Conservation (phyloP, 495 filamentous ascomycete genomes). For the Xanthoparmelia taractica region DNA sequence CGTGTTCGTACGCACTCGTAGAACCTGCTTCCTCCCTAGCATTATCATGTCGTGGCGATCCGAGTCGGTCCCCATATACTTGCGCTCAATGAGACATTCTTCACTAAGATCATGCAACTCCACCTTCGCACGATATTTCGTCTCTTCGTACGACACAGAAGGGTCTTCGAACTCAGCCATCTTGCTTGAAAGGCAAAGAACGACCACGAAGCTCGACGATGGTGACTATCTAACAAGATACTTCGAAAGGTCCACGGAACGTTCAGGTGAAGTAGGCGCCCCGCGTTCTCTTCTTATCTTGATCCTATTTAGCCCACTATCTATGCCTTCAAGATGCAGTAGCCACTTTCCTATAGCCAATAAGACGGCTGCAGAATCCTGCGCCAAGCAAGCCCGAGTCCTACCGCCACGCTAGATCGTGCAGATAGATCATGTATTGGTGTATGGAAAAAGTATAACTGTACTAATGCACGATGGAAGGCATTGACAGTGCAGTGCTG, state of each 20-base stretch:
- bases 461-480: too few species aligned
- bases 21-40: slow-evolving; percentile 23
- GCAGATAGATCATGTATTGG: not conserved
- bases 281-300: not conserved
- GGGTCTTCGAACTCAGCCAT: not conserved
- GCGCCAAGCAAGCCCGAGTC: not conserved
- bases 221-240: too few species aligned
- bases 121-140: not conserved
- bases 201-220: not conserved
- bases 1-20: slow-evolving; percentile 13
- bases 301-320: not conserved
- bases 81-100: slow-evolving; percentile 4
- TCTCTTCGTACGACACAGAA: not conserved
- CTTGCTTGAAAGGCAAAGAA: not conserved
- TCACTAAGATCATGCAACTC: slow-evolving; percentile 11
- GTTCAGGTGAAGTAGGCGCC: not conserved
- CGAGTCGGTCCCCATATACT: slow-evolving; percentile 19
- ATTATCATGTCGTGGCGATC: slow-evolving; percentile 24
- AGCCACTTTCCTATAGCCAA: not conserved
- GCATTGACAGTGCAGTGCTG: too few species aligned
- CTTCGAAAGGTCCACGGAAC: too few species aligned
- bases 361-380: not conserved
- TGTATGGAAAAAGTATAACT: too few species aligned
- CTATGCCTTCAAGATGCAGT: not conserved
- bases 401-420: not conserved